These are phyloP conservation scores for Fusarium multiceps DNA, from an alignment of 2,329 filamentous ascomycete species.

Conservation along the genomic window DNA sequence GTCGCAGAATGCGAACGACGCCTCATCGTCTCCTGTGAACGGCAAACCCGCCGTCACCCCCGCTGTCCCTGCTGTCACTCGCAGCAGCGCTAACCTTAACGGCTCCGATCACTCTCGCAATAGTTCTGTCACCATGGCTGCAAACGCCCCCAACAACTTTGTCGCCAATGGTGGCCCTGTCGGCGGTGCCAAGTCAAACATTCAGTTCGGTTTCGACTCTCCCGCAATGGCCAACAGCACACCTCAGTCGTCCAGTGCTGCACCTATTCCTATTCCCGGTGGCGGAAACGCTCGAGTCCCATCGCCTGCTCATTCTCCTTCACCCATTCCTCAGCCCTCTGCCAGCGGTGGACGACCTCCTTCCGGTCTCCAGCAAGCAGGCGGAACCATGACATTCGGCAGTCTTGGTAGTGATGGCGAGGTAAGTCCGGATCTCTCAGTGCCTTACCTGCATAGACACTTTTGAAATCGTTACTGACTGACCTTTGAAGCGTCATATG, in stretches of 20 bases:
- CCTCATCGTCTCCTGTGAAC: conserved; percentile 84
- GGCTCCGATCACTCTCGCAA: conserved; percentile 85
- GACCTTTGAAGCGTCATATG: conserved; percentile 69
- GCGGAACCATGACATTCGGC: conserved; percentile 80
- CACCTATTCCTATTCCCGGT: conserved; percentile 72
- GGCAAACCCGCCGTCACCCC: conserved; percentile 79
- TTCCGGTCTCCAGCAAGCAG: conserved; percentile 76
- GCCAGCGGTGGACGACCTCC: conserved; percentile 88
- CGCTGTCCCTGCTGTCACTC: conserved; percentile 74
- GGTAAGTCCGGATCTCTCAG: conserved; percentile 60
- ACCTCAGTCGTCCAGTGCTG: conserved; percentile 67
- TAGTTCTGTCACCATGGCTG: conserved; percentile 90
- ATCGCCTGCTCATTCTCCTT: conserved; percentile 89
- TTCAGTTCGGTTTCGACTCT: conserved; percentile 87
- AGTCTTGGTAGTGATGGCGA: conserved; percentile 84
- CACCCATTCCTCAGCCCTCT: conserved; percentile 89
- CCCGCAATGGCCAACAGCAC: conserved; percentile 74
- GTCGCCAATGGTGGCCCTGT: conserved; percentile 77
- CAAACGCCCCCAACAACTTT: conserved; percentile 80
- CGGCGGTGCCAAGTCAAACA: conserved; percentile 70
- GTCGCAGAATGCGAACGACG: conserved; percentile 69
- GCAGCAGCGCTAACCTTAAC: conserved; percentile 74
- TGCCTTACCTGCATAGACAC: conserved; percentile 4
- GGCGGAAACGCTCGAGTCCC: conserved; percentile 74
- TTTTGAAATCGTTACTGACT: conserved; percentile 28